Evolutionary conservation across 352 stramenopile species (phyloP), one percentile per base, ranked within the genome.

Genomic region (Thalassiosira pacifica): DNA sequence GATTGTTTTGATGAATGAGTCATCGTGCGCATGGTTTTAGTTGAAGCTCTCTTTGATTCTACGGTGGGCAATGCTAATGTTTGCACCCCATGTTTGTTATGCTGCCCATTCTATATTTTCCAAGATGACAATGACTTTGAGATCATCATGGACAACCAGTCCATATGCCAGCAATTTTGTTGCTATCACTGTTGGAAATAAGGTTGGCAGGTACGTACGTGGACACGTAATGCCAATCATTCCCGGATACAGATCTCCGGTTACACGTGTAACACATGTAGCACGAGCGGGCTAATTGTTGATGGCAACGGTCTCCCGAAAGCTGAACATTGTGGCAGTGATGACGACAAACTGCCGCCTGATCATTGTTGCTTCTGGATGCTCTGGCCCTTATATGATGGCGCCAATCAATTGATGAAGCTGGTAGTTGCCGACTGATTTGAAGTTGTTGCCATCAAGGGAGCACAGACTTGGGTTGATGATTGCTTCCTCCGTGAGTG

Each of bases 21-120:
- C 26, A 45, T 79, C 45, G 52, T 85, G 78, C 11, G 31, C 26
- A 19, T 73, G n/a, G 40, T 67, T 48, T 60, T 85, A 76, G 42
- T 2, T 37, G 67, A 27, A 76, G 16, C 6, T 5, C 2, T 16
- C 9, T 24, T 32, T 13, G 29, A 76, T 9, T 52, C 27, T 27
- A 19, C 26, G 10, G 42, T 65, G 6, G 1, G 40, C 67, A 22
- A n/a, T 24, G 29, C 27, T 11, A 42, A 64, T 64, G 42, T 76
- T 42, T 18, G 32, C 3, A 2, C 55, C 55, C 55, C 22, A 64
- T 8, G 3, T 2, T 10, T 64, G 2, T 1, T 16, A 4, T 2
- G 13, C 24, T 2, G 45, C 45, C 16, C 16, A n/a, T 2, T 57
- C 45, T 19, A n/a, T 22, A 8, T 64, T 32, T 9, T 9, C 55